Conservation (phyloP, 345 rosid species). For the Alliaria petiolata region DNA sequence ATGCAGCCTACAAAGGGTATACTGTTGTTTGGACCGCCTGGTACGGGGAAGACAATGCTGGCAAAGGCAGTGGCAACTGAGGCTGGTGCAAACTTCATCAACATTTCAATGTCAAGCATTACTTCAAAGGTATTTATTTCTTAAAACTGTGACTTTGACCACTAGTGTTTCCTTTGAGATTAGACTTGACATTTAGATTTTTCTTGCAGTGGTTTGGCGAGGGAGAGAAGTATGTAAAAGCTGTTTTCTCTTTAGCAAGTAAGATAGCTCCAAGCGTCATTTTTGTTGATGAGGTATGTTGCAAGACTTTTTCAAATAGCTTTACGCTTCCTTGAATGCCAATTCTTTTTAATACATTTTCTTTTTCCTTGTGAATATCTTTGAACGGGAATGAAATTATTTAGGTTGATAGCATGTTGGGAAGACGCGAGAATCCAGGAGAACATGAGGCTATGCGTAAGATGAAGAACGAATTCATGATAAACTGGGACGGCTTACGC, state of each 20-base stretch:
- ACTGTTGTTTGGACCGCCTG: slow-evolving; percentile 98
- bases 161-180: not conserved
- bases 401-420: slow-evolving; percentile 98
- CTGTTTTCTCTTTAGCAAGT: slow-evolving; percentile 97
- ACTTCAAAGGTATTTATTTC: slow-evolving; percentile 74
- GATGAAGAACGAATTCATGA: slow-evolving; percentile 99
- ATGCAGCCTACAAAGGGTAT: slow-evolving; percentile 95
- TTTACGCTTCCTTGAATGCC: not conserved
- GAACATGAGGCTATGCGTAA: slow-evolving; percentile 99
- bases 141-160: not conserved
- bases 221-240: slow-evolving; percentile 97
- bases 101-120: slow-evolving; percentile 98
- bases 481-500: slow-evolving; percentile 95
- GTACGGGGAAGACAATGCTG: slow-evolving; percentile 99
- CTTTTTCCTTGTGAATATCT: not conserved
- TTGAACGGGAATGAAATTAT: not conserved
- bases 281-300: slow-evolving; percentile 91
- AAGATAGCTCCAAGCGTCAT: slow-evolving; percentile 96
- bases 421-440: slow-evolving; percentile 96
- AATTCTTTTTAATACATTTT: not conserved
- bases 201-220: slow-evolving; percentile 96
- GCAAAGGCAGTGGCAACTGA: slow-evolving; percentile 99
- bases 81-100: slow-evolving; percentile 96
- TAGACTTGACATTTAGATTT: not conserved
- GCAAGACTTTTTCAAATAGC: not conserved